Conservation (phyloP, 2,329 filamentous ascomycete genomes). For the Colletotrichum shisoi region DNA sequence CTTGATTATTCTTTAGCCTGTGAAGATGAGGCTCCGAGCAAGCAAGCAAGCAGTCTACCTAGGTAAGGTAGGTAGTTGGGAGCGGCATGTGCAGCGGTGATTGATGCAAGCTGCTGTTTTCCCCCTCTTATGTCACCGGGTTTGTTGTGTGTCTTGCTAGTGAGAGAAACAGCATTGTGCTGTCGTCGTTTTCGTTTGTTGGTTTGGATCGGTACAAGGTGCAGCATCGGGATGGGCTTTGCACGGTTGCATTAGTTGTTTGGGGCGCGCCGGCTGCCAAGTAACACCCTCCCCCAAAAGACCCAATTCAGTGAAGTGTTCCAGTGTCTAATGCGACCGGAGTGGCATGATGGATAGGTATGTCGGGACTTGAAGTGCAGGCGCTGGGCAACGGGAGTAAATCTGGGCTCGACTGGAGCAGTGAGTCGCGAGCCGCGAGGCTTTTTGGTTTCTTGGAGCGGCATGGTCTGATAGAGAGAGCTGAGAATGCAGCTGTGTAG, state of each 20-base stretch:
- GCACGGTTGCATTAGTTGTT: constrained; percentile 15
- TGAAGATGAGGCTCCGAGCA: constrained; percentile 12
- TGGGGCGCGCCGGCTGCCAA: constrained; percentile 12
- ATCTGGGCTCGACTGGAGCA: constrained; percentile 26
- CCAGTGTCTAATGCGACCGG: constrained; percentile 26
- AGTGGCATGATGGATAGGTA: constrained; percentile 9
- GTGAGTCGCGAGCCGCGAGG: neutral
- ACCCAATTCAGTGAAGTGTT: constrained; percentile 7
- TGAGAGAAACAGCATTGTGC: constrained; percentile 16
- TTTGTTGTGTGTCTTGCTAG: constrained; percentile 20
- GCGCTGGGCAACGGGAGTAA: constrained; percentile 33
- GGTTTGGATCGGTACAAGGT: neutral
- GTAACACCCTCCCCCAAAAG: neutral
- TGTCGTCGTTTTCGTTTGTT: constrained; percentile 26
- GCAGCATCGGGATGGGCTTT: constrained; percentile 4
- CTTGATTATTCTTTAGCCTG: neutral
- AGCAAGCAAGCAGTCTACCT: neutral
- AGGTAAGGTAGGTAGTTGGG: neutral
- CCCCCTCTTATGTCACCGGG: neutral
- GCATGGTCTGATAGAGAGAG: constrained; percentile 15
- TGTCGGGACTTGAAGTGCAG: constrained; percentile 26
- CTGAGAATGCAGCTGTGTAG: constrained; percentile 34
- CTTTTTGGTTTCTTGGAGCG: constrained; percentile 2
- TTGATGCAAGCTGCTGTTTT: constrained; percentile 8
- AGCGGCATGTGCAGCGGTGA: neutral